Base-by-base conservation (phyloP, 306 rosid genomes). In the Astragalus membranaceus region DNA sequence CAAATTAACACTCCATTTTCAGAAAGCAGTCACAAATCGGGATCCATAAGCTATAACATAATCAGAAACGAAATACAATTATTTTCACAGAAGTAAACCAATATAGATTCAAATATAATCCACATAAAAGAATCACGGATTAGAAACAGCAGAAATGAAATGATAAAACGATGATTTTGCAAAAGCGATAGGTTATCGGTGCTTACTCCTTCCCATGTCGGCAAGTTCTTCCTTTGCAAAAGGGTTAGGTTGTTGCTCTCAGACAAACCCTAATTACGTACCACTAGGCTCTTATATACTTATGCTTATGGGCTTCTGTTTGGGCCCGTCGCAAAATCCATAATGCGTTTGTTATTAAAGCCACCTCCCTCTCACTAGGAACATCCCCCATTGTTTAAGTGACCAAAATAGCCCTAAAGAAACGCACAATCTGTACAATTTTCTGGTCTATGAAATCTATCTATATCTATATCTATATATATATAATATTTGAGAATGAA, bases 141-240 rank as follows among this genome's bases (percentile, higher is more conserved):
- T 7, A 1, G 2, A 4, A 8, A n/a, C 12, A 37, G 47, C 3
- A 8, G 9, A 63, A 8, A 11, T 16, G 54, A 8, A 8, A 16
- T 3, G 5, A 3, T 37, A 48, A 8, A 52, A 32, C 7, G 36
- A 41, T 54, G 5, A 10, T 39, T 42, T 2, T 6, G 2, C 1
- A 33, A 37, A 20, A 6, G 9, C 2, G 2, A 7, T 6, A 44
- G 42, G 6, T 11, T 3, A 0, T 6, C 10, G 36, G 62, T 11
- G 36, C 91, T 81, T 81, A 86, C 91, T 81, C 39, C 91, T 77
- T 33, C 88, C 88, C 88, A 86, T 86, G 57, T 77, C 77, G 43
- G 49, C 16, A 26, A 6, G 0, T 32, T 11, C 33, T 47, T 60
- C 75, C 16, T 37, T 49, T 5, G 11, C 1, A 39, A 26, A 26